Base-by-base conservation (phyloP, 73 alveolate species). In the Paramecium sonneborni region DNA sequence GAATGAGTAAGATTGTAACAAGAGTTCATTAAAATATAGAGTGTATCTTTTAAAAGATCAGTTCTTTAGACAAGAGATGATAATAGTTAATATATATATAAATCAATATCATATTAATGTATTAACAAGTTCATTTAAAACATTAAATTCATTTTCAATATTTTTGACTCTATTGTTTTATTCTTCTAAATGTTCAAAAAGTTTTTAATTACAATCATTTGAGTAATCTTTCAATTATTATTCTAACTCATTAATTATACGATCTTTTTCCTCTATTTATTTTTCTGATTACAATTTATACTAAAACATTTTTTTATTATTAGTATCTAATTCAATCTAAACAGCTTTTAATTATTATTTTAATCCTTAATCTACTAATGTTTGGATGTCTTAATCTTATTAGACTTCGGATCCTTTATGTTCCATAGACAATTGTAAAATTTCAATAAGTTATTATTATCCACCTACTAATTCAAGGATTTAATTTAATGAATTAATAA, bases 11-110 rank as follows among this genome's bases (percentile, higher is more conserved):
- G 55, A 79, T 79, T 24, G 55, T 79, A n/a, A 23, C 90, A 0
- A 32, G 90, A 39, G 46, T 79, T 24, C 74, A 79, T 39, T 46
- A 79, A 44, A 79, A 79, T 79, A 79, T 79, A 18, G 90, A 79
- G 15, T 43, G 46, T 10, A 38, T 79, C 9, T 79, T 23, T 34
- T 41, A 79, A 8, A 79, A 79, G 26, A 79, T 79, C 8, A 79
- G 35, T 43, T 4, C 44, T 24, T 24, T 79, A 26, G 90, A 79
- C 30, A 23, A 44, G 44, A 79, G 28, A 79, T 79, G 90, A 79
- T 46, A 46, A 46, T 52, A 52, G 68, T 52, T 52, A 52, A 52
- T 79, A 21, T 46, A 24, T 28, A 43, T 14, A 58, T n/a, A 35
- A 35, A 52, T 18, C 28, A 15, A 48, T 48, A 79, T 79, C 48